Percentiles rank a stretch among this genome's conserved stretches.
Conservation (phyloP, 495 filamentous ascomycete species). For the Staphylotrichum longicolle region DNA sequence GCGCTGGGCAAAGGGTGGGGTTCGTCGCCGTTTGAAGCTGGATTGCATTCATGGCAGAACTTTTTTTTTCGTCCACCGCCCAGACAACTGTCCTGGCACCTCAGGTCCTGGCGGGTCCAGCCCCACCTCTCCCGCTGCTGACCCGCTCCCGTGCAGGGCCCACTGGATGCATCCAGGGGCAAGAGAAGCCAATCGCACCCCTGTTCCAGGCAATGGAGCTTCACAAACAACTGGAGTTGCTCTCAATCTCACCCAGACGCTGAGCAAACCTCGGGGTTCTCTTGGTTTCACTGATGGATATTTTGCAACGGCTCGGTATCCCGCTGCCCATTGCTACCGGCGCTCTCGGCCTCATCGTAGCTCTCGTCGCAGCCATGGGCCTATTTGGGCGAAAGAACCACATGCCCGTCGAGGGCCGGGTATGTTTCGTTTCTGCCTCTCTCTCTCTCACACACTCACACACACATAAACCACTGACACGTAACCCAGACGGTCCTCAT, state of each 20-base stretch:
- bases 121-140: neutral
- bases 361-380: constrained; percentile 58
- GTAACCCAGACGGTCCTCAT: constrained; percentile 69
- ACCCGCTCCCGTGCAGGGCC: constrained; percentile 2
- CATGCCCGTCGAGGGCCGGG: constrained; percentile 77
- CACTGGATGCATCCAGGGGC: neutral
- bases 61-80: constrained; percentile 8
- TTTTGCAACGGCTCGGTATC: constrained; percentile 16
- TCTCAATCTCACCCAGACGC: neutral
- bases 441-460: neutral
- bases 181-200: constrained; percentile 4
- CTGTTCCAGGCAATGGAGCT: neutral
- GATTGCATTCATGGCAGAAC: neutral
- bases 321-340: constrained; percentile 31
- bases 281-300: constrained; percentile 22
- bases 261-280: neutral
- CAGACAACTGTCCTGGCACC: too few relatives aligned
- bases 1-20: too few relatives aligned
- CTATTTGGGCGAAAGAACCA: constrained; percentile 66
- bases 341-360: constrained; percentile 46
- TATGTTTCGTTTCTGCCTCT: constrained; percentile 41
- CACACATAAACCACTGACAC: constrained; percentile 10
- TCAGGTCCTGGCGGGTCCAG: neutral
- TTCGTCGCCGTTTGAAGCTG: neutral
- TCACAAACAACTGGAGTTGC: neutral